Evolutionary conservation across 2,329 filamentous ascomycete genomes (phyloP), one percentile per base, ranked within the genome.

Genomic region (Colletotrichum chrysophilum): DNA sequence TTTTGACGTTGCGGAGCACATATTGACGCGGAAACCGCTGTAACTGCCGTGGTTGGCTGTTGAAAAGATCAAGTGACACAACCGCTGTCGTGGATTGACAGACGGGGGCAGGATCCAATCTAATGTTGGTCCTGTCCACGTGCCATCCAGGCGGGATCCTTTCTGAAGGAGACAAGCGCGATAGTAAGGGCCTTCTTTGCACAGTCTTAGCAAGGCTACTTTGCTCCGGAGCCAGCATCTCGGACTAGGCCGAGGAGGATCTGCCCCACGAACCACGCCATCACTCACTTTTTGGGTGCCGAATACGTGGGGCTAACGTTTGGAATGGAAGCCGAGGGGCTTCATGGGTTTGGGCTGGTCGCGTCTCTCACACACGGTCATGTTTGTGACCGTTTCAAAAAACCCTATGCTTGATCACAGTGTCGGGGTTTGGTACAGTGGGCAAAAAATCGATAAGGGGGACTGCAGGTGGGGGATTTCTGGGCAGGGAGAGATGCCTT

Each of bases 121-220:
- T 21, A 52, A 14, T 48, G 55, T 66, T 36, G 38, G 58, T 58
- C 32, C 30, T 71, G 69, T 80, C 77, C 66, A 73, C 16, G 80
- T 80, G 79, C 79, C 80, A 79, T 62, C 79, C 80, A 80, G 79
- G 82, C 83, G 83, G 85, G 85, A 81, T 85, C 84, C 84, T 88
- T 88, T 89, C 87, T 89, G 87, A 89, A 89, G 87, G 87, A 87
- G 88, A 89, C 81, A 90, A 89, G 87, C 88, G 88, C 86, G 88
- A 89, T 90, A 90, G 87, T 89, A 88, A 88, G 87, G 78, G 85
- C 84, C 79, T 80, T 74, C 82, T 85, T 82, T 52, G 43, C 43
- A 52, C 43, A 10, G 10, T 21, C 43, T 21, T 13, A 21, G 43
- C 43, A 52, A 85, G 81, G 85, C 83, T 80, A 88, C 87, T 88